These are phyloP conservation scores for Paulownia fortunei DNA, from an alignment of 257 asterid genomes.

Conservation along the genomic window DNA sequence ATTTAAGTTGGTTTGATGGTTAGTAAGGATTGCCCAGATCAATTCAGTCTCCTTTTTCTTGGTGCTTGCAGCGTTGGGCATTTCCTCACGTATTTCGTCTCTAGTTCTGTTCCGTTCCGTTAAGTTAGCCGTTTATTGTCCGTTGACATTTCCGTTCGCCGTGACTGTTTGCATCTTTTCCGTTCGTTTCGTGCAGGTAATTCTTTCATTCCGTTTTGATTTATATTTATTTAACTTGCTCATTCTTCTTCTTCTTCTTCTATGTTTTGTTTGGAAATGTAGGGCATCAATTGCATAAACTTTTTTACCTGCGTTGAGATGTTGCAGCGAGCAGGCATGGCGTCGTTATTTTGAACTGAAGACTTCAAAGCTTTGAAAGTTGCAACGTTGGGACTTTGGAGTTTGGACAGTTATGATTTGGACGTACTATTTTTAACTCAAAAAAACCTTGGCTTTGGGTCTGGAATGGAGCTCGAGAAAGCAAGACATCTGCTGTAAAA, in stretches of 20 bases:
- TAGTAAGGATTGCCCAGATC: background rate
- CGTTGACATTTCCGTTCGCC: background rate
- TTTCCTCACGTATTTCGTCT: background rate
- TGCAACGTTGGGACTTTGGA: background rate
- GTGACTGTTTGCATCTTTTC: constrained; percentile 11
- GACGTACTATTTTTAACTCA: background rate
- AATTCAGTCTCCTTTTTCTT: background rate
- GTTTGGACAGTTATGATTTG: background rate
- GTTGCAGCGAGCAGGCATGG: constrained; percentile 24
- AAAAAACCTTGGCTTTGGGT: constrained; percentile 20
- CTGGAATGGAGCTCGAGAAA: constrained; percentile 6
- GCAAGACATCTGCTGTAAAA: background rate
- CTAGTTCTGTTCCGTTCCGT: background rate
- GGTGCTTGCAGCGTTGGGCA: constrained; percentile 18
- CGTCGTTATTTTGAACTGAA: constrained; percentile 1
- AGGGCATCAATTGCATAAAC: too few species aligned
- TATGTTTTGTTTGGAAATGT: background rate
- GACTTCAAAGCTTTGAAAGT: constrained; percentile 10
- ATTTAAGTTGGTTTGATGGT: constrained; percentile 18
- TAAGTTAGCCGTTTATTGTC: background rate
- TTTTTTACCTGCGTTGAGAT: background rate
- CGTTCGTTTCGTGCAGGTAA: constrained; percentile 18
- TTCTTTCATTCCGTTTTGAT: background rate
- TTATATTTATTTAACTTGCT: background rate
- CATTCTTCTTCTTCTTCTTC: too few species aligned